Percentiles rank a stretch among this genome's conserved stretches.
phyloP scores from a whole-genome alignment of 345 rosid species.

The Erysimum cheiranthoides region DNA sequence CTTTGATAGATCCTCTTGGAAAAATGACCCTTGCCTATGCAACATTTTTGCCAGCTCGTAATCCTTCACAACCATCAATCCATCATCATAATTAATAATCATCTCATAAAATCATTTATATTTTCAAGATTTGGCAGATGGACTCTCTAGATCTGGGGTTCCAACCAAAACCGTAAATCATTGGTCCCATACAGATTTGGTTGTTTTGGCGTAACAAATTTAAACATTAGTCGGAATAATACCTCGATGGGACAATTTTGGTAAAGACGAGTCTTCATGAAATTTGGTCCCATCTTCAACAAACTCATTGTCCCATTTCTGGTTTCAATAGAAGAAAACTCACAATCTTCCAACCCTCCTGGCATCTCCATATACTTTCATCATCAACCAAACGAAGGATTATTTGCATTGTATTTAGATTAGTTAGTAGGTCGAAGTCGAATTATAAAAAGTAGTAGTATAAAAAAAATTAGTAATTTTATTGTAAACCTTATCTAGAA shows the following conservation, averaged over 20 bases:
- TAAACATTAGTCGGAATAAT: not conserved
- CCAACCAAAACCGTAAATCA: not conserved
- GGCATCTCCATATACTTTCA: conserved; percentile 37
- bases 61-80: conserved; percentile 36
- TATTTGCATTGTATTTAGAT: not conserved
- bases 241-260: conserved; percentile 41
- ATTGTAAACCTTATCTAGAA: conserved; percentile 43
- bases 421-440: not conserved
- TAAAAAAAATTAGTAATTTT: not conserved
- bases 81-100: not conserved
- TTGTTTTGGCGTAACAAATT: not conserved
- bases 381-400: not conserved
- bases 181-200: not conserved
- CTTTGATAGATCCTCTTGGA: conserved; percentile 42
- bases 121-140: not conserved
- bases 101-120: not conserved
- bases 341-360: conserved; percentile 43
- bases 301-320: conserved; percentile 40
- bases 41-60: conserved; percentile 43
- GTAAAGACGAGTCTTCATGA: conserved; percentile 43
- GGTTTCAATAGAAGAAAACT: conserved; percentile 30
- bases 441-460: not conserved
- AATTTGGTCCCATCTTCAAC: conserved; percentile 45
- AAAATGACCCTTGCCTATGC: conserved; percentile 47
- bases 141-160: not conserved